These are phyloP conservation scores for Zizania palustris DNA, from an alignment of 202 grass and related monocot species.

Conservation along the genomic window DNA sequence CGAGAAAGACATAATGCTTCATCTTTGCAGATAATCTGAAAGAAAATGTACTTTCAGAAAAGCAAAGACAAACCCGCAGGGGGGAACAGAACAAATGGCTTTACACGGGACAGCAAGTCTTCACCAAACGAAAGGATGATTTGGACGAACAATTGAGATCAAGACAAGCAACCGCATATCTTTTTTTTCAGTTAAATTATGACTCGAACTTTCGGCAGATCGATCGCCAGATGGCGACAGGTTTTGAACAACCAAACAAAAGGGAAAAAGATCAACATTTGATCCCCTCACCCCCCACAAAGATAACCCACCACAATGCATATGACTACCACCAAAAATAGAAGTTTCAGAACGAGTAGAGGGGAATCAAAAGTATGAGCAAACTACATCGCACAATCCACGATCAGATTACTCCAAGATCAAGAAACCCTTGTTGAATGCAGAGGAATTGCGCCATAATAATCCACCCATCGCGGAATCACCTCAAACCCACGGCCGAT, in stretches of 20 bases:
- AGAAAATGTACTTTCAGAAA: constrained; percentile 33
- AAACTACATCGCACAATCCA: constrained; percentile 9
- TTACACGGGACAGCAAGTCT: constrained; percentile 27
- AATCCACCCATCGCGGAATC: background rate
- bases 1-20: constrained; percentile 15
- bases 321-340: background rate
- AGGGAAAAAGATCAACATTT: background rate
- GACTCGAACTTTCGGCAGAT: background rate
- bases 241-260: constrained; percentile 12
- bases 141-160: constrained; percentile 1
- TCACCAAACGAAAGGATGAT: constrained; percentile 37
- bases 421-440: background rate
- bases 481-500: background rate
- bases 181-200: background rate
- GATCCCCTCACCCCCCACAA: constrained; percentile 15
- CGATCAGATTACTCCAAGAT: background rate
- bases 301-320: background rate
- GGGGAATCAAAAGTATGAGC: background rate
- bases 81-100: constrained; percentile 43
- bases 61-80: constrained; percentile 25
- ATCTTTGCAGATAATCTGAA: constrained; percentile 7
- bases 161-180: background rate
- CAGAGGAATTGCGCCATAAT: background rate
- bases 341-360: background rate
- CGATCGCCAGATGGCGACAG: background rate